phyloP scores from a whole-genome alignment of 1,284 basidiomycete species.

The Cryptococcus sp. region DNA sequence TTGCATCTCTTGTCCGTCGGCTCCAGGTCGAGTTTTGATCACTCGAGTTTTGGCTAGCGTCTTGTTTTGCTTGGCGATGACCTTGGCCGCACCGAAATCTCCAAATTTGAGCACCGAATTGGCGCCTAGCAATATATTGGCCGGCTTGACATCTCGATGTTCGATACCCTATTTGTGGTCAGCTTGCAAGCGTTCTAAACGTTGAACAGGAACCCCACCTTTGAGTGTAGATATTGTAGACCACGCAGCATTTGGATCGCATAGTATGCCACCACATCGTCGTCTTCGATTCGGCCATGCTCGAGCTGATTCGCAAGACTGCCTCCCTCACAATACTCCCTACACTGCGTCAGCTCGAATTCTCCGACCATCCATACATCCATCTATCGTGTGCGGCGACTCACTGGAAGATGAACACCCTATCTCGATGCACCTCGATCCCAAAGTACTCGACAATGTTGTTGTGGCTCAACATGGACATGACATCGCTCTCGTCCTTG shows the following conservation, averaged over 20 bases:
- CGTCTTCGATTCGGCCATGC: constrained; percentile 93
- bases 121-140: constrained; percentile 88
- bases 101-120: constrained; percentile 94
- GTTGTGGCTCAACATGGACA: constrained; percentile 97
- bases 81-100: constrained; percentile 98
- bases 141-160: constrained; percentile 97
- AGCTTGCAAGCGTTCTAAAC: not conserved
- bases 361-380: not conserved
- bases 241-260: constrained; percentile 97
- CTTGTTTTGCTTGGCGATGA: constrained; percentile 87
- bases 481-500: constrained; percentile 93
- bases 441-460: constrained; percentile 99
- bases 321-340: constrained; percentile 89
- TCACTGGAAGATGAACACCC: constrained; percentile 93
- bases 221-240: constrained; percentile 87
- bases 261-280: constrained; percentile 91
- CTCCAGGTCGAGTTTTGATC: constrained; percentile 28
- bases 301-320: constrained; percentile 85
- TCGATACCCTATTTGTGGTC: constrained; percentile 63
- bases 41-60: constrained; percentile 65
- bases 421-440: constrained; percentile 94
- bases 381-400: not conserved
- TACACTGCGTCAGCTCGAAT: too few relatives aligned
- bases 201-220: too few relatives aligned
- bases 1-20: constrained; percentile 53